A percentile compares a stretch with the other conserved stretches of the same genome.
Evolutionary conservation across 106 monocot genomes (phyloP).

Genomic region (Agapanthus africanus): DNA sequence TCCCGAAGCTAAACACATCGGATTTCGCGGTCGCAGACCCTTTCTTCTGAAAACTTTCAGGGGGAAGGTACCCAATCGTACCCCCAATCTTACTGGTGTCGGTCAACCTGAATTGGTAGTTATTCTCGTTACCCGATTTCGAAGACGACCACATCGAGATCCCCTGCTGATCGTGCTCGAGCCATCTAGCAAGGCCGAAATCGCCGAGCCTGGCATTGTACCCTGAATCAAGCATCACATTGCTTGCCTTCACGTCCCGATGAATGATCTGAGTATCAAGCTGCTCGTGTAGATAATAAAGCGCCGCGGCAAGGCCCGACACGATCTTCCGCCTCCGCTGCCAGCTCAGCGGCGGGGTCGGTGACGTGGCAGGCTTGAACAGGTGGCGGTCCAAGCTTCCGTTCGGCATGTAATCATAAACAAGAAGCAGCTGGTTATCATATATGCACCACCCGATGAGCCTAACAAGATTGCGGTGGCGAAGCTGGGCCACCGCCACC

Average conservation of each 20-base stretch:
- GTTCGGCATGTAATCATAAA: constrained; percentile 97
- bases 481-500: constrained; percentile 82
- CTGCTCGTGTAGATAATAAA: constrained; percentile 90
- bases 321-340: constrained; percentile 41
- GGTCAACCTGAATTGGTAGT: constrained; percentile 58
- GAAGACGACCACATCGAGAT: background rate
- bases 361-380: constrained; percentile 30
- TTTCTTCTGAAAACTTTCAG: constrained; percentile 63
- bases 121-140: constrained; percentile 7
- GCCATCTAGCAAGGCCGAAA: constrained; percentile 95
- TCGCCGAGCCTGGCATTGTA: constrained; percentile 89
- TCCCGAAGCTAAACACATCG: constrained; percentile 93
- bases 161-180: constrained; percentile 50
- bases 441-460: constrained; percentile 86
- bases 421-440: constrained; percentile 61
- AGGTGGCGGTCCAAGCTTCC: constrained; percentile 73
- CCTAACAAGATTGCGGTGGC: constrained; percentile 88
- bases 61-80: constrained; percentile 88
- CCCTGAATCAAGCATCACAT: constrained; percentile 84
- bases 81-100: constrained; percentile 73
- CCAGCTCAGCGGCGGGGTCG: constrained; percentile 36
- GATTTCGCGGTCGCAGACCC: constrained; percentile 59
- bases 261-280: constrained; percentile 95
- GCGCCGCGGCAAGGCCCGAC: constrained; percentile 61
- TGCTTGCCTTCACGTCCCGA: constrained; percentile 90